phyloP scores from a whole-genome alignment of 2,329 filamentous ascomycete species.

The Colletotrichum navitas region DNA sequence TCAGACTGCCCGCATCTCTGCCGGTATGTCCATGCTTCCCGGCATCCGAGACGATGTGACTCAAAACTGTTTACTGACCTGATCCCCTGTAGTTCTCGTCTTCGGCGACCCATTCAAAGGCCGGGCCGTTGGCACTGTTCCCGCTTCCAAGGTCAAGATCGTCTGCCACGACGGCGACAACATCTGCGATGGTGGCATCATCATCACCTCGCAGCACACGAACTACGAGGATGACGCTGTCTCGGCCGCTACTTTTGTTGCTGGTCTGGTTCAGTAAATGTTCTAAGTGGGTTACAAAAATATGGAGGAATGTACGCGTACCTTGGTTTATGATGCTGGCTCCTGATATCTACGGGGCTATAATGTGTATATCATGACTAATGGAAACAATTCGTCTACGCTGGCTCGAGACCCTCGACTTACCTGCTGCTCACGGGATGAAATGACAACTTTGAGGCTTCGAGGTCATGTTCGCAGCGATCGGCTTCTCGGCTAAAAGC shows the following conservation, averaged over 20 bases:
- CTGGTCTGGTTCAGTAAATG: constrained; percentile 31
- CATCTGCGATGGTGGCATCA: constrained; percentile 49
- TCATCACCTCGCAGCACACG: constrained; percentile 47
- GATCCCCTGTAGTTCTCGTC: constrained; percentile 30
- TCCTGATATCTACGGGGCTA: not conserved
- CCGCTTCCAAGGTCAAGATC: constrained; percentile 41
- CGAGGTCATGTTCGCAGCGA: not conserved
- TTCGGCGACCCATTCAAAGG: constrained; percentile 41
- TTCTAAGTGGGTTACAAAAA: not conserved
- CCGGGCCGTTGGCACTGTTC: constrained; percentile 21
- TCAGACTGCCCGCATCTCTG: constrained; percentile 47
- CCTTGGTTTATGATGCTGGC: not conserved
- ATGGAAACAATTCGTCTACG: not conserved
- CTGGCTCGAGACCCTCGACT: not conserved
- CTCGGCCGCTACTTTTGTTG: constrained; percentile 48
- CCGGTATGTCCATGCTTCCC: constrained; percentile 34
- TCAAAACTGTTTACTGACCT: not conserved
- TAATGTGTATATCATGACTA: not conserved
- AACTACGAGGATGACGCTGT: constrained; percentile 49
- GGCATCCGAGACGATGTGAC: no score
- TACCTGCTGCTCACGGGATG: not conserved
- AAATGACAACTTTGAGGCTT: not conserved
- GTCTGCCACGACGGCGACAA: constrained; percentile 51
- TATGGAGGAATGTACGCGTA: not conserved
- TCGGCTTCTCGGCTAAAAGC: not conserved